Conservation (phyloP, 805 yeast species). For the Kodamaea fukazawae region DNA sequence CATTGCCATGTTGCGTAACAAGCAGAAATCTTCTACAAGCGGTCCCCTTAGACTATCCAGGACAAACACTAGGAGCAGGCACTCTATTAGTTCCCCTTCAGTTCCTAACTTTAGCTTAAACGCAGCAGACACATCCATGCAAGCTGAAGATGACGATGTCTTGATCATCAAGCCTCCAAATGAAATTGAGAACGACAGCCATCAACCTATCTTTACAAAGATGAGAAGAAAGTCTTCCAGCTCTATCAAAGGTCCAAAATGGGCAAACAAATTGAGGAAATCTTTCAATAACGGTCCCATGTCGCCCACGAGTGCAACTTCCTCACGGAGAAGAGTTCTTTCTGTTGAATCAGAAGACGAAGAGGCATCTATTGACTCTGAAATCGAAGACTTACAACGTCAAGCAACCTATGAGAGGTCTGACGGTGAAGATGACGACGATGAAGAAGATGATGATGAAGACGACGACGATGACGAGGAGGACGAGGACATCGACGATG, state of each 20-base stretch:
- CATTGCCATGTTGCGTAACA: conserved; percentile 71
- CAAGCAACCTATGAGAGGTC: neutral
- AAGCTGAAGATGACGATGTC: conserved; percentile 67
- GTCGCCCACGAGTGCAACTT: conserved; percentile 1
- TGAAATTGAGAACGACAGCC: conserved; percentile 50
- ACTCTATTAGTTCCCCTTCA: too few relatives aligned
- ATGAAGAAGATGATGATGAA: conserved; percentile 9
- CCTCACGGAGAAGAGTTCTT: neutral
- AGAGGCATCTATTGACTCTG: conserved; percentile 24
- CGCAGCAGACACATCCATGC: conserved; percentile 2
- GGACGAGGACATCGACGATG: conserved; percentile 11
- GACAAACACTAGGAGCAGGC: too few relatives aligned
- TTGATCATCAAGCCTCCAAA: conserved; percentile 75
- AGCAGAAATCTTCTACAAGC: conserved; percentile 20
- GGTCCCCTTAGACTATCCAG: too few relatives aligned
- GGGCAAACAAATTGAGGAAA: conserved; percentile 23
- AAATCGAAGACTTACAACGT: conserved; percentile 10
- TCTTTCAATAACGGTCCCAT: conserved; percentile 21
- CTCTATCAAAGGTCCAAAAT: conserved; percentile 17
- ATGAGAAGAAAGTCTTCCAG: conserved; percentile 17
- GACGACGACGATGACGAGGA: conserved; percentile 13
- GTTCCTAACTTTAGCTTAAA: too few relatives aligned
- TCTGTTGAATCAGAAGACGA: conserved; percentile 14
- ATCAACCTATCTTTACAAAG: conserved; percentile 36
- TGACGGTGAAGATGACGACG: conserved; percentile 1